These are phyloP conservation scores for Echium plantagineum DNA, from an alignment of 257 asterid genomes.

Conservation along the genomic window DNA sequence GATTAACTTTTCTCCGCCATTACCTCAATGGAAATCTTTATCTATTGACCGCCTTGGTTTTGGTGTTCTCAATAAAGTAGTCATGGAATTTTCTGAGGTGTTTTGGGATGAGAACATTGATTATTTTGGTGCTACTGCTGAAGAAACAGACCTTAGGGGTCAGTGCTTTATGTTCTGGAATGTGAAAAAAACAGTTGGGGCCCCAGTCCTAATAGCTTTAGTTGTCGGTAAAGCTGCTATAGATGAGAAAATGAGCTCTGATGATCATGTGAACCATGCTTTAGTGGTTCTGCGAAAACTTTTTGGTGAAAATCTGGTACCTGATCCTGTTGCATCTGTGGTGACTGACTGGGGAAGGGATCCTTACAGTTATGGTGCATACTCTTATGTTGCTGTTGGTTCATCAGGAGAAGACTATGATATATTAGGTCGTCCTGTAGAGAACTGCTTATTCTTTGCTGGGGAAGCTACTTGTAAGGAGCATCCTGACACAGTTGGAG, in stretches of 20 bases:
- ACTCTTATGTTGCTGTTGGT: conserved; percentile 97
- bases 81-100: conserved; percentile 82
- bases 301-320: conserved; percentile 79
- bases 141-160: conserved; percentile 71
- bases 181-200: conserved; percentile 95
- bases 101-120: conserved; percentile 95
- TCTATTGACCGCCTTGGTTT: conserved; percentile 86
- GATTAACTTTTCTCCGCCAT: conserved; percentile 76
- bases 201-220: conserved; percentile 94
- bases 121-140: conserved; percentile 97
- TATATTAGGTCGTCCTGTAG: conserved; percentile 86
- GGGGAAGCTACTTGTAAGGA: conserved; percentile 99
- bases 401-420: conserved; percentile 99
- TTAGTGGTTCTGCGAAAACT: conserved; percentile 76
- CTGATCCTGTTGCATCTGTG: conserved; percentile 85
- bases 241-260: conserved; percentile 49
- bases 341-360: conserved; percentile 99
- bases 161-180: conserved; percentile 99
- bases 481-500: conserved; percentile 99
- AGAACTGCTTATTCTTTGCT: conserved; percentile 87
- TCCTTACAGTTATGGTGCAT: conserved; percentile 93
- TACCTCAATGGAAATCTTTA: conserved; percentile 76
- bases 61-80: conserved; percentile 93
- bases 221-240: conserved; percentile 96
- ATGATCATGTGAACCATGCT: conserved; percentile 80